phyloP scores from a whole-genome alignment of 176 grass and related monocot species.

The Eremochloa ophiuroides region DNA sequence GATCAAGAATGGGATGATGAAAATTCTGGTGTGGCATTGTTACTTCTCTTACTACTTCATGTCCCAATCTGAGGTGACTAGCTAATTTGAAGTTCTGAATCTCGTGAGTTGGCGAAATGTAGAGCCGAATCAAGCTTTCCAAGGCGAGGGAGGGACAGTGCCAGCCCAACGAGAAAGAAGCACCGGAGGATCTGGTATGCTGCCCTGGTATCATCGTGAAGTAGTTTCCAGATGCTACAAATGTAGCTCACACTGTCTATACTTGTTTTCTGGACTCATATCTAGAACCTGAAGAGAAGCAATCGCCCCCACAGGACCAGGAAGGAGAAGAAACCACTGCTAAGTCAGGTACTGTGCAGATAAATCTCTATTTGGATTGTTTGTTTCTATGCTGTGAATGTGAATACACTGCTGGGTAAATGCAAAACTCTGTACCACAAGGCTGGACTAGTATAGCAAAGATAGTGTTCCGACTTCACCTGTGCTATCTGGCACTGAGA shows the following conservation, averaged over 20 bases:
- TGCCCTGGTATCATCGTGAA: background rate
- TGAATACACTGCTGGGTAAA: conserved; percentile 1
- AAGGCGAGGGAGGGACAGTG: background rate
- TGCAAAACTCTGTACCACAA: background rate
- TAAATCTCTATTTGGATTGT: background rate
- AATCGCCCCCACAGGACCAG: background rate
- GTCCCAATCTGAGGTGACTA: background rate
- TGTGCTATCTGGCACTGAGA: too few relatives aligned
- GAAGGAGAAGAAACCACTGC: background rate
- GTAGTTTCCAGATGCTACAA: background rate
- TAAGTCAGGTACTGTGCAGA: conserved; percentile 9
- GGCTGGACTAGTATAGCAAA: too few relatives aligned
- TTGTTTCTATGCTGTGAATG: conserved; percentile 23
- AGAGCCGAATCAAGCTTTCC: conserved; percentile 3
- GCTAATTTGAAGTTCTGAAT: conserved; percentile 17
- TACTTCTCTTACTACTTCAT: background rate
- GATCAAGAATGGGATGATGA: background rate
- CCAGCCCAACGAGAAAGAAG: background rate
- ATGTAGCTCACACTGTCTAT: background rate
- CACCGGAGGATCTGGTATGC: conserved; percentile 21
- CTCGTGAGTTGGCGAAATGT: conserved; percentile 14
- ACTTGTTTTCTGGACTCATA: background rate
- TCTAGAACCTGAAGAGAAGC: background rate
- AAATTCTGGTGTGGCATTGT: conserved; percentile 19
- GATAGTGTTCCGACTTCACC: too few relatives aligned